phyloP scores from a whole-genome alignment of 208 protist genomes.

The Endotrypanum monterogeii region DNA sequence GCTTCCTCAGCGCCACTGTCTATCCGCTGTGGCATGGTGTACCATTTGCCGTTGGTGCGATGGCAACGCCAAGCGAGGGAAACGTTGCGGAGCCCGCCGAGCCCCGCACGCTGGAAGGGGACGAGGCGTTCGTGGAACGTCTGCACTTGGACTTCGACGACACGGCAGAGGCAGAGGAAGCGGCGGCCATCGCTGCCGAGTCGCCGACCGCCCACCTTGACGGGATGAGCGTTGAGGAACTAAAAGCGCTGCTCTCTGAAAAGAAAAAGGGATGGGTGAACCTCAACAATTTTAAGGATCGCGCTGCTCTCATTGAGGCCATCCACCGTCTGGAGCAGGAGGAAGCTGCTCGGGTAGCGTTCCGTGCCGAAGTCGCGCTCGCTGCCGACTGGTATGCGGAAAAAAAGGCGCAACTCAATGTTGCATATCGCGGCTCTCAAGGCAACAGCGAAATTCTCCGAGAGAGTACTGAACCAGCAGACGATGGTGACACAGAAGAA shows the following conservation, averaged over 20 bases:
- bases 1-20: neutral
- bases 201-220: slow-evolving; percentile 11
- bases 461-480: slow-evolving; percentile 3
- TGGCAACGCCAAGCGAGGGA: neutral
- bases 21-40: neutral
- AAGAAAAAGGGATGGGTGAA: slow-evolving; percentile 41
- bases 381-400: slow-evolving; percentile 26
- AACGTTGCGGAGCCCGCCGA: neutral
- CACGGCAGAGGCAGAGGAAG: slow-evolving; percentile 6
- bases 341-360: slow-evolving; percentile 21
- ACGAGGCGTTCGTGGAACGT: neutral
- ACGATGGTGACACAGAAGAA: neutral
- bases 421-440: neutral
- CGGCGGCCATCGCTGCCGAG: neutral
- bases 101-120: neutral
- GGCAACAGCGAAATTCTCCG: slow-evolving; percentile 7
- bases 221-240: slow-evolving; percentile 24
- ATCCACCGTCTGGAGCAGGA: slow-evolving; percentile 23
- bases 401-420: slow-evolving; percentile 11
- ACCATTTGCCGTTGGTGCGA: neutral
- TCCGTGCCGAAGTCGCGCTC: slow-evolving; percentile 21
- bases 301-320: slow-evolving; percentile 22
- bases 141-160: slow-evolving; percentile 3
- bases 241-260: slow-evolving; percentile 33
- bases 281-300: slow-evolving; percentile 21